Conservation (phyloP, 78 protist genomes). For the Chrysochromulina tobinii region DNA sequence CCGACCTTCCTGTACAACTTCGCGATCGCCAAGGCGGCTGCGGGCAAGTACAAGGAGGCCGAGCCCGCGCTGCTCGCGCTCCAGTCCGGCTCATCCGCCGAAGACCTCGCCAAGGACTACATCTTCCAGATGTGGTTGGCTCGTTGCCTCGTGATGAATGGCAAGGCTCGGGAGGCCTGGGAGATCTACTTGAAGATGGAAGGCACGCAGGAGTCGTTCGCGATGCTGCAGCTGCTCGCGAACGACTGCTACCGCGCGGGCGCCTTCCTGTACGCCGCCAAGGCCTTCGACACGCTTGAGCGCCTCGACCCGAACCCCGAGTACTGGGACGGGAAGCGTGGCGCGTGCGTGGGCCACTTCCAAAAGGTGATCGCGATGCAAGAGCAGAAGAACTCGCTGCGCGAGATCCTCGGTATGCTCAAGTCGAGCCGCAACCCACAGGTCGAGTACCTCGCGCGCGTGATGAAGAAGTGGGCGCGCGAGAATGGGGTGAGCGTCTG, state of each 20-base stretch:
- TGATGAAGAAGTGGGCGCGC: slow-evolving; percentile 46
- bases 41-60: slow-evolving; percentile 64
- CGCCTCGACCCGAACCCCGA: slow-evolving; percentile 76
- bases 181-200: slow-evolving; percentile 80
- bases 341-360: slow-evolving; percentile 78
- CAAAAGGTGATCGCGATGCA: slow-evolving; percentile 65
- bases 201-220: slow-evolving; percentile 35
- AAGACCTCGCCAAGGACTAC: slow-evolving; percentile 49
- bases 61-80: slow-evolving; percentile 60
- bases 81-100: slow-evolving; percentile 9
- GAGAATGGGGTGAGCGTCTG: slow-evolving; percentile 24
- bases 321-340: slow-evolving; percentile 81
- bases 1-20: slow-evolving; percentile 25
- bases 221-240: slow-evolving; percentile 75
- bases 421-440: slow-evolving; percentile 41
- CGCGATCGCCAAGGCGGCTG: slow-evolving; percentile 59
- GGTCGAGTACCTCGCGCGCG: slow-evolving; percentile 38
- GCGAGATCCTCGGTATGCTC: slow-evolving; percentile 62
- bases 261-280: slow-evolving; percentile 71
- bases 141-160: slow-evolving; percentile 44
- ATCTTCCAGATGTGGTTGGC: slow-evolving; percentile 67
- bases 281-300: slow-evolving; percentile 88
- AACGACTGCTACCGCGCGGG: slow-evolving; percentile 86
- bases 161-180: slow-evolving; percentile 54
- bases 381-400: slow-evolving; percentile 55